Evolutionary conservation across 1,284 basidiomycete species (phyloP), one percentile per base, ranked within the genome.

Genomic region (Trametes pubescens): DNA sequence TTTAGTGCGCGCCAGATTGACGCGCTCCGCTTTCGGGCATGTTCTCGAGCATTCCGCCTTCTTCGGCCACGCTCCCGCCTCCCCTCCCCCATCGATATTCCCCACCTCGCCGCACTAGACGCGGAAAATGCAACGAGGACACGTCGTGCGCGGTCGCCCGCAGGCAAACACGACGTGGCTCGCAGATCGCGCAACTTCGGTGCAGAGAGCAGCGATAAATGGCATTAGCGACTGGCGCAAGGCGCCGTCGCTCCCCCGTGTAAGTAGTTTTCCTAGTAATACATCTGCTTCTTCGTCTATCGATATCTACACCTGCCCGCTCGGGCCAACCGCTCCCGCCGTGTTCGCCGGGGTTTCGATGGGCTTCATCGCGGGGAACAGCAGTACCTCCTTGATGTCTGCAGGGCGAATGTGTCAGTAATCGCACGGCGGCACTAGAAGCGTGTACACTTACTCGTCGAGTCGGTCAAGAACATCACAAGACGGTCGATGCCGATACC

Each of bases 391-490:
- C 84, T 95, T 95, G 84, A 95, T 95, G 72, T 93, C 92, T 93
- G 73, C 53, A 69, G 9, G 21, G 32, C 72, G 65, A 48, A 59
- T 62, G 57, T 54, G 67, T 77, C 65, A 76, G 70, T n/a, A 35
- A 3, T 22, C 14, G 66, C 69, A 53, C 65, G 57, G 22, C 72
- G 62, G 38, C 71, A 68, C 68, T 18, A 35, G 13, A 7, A 37
- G 24, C 11, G 70, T 32, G 14, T 22, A 34, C 7, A 84, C 90
- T 71, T 71, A 94, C 92, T 97, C 21, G 88, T 90, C 32, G 92
- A 95, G 79, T 98, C 89, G 13, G 95, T 96, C 61, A 98, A 82
- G 89, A 98, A 97, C 95, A 98, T 98, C 78, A 97, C 93, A 37
- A 98, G 82, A 67, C 95, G 90, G 76, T 98, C 96, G 71, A 98